Evolutionary conservation across 2,329 filamentous ascomycete genomes (phyloP).

Genomic region (Monilinia vaccinii-corymbosi): DNA sequence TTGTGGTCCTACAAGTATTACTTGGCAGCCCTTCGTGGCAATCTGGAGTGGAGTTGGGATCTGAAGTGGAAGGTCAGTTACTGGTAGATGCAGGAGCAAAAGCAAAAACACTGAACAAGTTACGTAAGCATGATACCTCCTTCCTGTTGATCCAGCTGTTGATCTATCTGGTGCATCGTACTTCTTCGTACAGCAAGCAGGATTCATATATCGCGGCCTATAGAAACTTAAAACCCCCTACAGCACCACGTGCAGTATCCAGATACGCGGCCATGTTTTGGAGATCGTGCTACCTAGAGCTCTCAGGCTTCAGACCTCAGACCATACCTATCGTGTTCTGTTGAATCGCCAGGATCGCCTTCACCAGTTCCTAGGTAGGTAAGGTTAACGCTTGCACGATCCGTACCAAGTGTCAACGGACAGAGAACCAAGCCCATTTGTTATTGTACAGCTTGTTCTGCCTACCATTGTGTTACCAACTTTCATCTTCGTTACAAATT

Average conservation of each 20-base stretch:
- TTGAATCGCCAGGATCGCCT: neutral
- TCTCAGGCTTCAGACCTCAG: neutral
- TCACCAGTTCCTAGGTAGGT: neutral
- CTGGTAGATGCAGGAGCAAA: slow-evolving; percentile 1
- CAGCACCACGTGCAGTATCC: slow-evolving; percentile 10
- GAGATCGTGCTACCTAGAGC: slow-evolving; percentile 7
- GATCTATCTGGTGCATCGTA: slow-evolving; percentile 5
- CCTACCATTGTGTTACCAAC: neutral
- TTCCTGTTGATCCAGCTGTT: too few species aligned
- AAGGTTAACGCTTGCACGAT: neutral
- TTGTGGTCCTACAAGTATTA: neutral
- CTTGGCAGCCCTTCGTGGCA: slow-evolving; percentile 9
- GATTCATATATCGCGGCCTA: neutral
- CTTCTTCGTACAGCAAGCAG: neutral
- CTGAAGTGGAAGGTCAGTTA: neutral
- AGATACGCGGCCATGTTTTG: slow-evolving; percentile 8
- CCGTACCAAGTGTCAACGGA: neutral
- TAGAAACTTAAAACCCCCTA: neutral
- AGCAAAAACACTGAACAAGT: neutral
- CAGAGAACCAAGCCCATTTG: neutral
- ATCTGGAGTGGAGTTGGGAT: neutral
- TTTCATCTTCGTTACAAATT: neutral
- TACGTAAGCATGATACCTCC: slow-evolving; percentile 5
- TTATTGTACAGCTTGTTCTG: neutral
- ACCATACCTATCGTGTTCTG: neutral